These are phyloP conservation scores for Samsoniella hepiali DNA, from an alignment of 2,329 filamentous ascomycete species.

Conservation along the genomic window DNA sequence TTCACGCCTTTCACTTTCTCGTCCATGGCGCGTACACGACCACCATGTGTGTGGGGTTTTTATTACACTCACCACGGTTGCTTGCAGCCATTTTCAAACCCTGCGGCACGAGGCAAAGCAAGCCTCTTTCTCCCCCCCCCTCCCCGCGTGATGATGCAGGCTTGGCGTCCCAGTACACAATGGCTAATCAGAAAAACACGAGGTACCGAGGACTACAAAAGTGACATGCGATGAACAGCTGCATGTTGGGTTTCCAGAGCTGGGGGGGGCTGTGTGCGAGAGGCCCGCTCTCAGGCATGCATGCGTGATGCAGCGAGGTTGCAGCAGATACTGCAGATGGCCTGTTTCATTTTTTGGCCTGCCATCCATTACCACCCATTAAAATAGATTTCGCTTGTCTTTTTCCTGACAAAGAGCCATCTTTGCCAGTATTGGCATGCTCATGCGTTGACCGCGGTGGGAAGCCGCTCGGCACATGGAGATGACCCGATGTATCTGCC, in stretches of 20 bases:
- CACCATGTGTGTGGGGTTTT: neutral
- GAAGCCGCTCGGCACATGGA: neutral
- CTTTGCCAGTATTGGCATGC: neutral
- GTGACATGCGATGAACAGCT: neutral
- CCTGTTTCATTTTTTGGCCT: neutral
- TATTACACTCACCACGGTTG: neutral
- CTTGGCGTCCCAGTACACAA: neutral
- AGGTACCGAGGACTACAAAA: neutral
- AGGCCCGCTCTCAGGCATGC: slow-evolving; percentile 8
- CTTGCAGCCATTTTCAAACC: neutral
- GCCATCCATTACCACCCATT: neutral
- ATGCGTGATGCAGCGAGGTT: slow-evolving; percentile 3
- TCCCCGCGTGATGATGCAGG: slow-evolving; percentile 4
- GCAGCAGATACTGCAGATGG: neutral
- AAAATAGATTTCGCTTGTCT: neutral
- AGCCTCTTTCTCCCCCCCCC: neutral
- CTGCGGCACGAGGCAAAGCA: neutral
- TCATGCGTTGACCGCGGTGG: neutral
- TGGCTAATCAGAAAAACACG: neutral
- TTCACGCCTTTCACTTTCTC: neutral
- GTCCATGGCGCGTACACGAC: neutral
- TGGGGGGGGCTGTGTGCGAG: neutral
- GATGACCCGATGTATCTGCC: neutral
- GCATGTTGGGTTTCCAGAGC: neutral
- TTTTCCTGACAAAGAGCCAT: neutral